Percentiles rank a stretch among this genome's conserved stretches.
phyloP scores from a whole-genome alignment of 257 asterid species.

The Nicotiana knightiana region DNA sequence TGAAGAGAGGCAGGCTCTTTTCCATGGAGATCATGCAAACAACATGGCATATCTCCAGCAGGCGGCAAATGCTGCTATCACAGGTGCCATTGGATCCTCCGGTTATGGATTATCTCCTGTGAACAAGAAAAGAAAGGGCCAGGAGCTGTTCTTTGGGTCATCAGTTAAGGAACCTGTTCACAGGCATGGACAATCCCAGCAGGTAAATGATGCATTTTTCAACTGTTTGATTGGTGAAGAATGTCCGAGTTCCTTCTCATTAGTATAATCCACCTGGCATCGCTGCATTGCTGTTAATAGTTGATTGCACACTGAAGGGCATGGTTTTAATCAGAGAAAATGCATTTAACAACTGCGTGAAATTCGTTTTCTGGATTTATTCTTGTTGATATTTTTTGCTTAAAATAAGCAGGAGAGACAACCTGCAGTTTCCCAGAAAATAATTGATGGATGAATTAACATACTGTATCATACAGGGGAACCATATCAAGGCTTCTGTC shows the following conservation, averaged over 20 bases:
- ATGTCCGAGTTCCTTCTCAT: not conserved
- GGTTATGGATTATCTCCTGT: slow-evolving; percentile 84
- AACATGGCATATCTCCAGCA: slow-evolving; percentile 67
- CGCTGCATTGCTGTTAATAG: not conserved
- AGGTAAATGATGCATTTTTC: slow-evolving; percentile 38
- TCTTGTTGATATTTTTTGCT: not conserved
- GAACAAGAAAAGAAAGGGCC: slow-evolving; percentile 69
- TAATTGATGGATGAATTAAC: not conserved
- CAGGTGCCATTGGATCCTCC: slow-evolving; percentile 87
- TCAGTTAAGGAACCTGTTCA: slow-evolving; percentile 46
- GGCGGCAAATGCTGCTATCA: slow-evolving; percentile 95
- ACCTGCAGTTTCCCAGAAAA: not conserved
- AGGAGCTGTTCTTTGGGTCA: slow-evolving; percentile 56
- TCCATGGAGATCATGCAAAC: slow-evolving; percentile 74
- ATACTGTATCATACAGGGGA: slow-evolving; percentile 39
- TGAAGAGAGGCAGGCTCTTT: slow-evolving; percentile 85
- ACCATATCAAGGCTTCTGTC: slow-evolving; percentile 47
- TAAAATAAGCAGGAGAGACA: not conserved
- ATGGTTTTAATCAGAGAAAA: slow-evolving; percentile 3
- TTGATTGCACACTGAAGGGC: not conserved
- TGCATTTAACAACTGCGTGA: not conserved
- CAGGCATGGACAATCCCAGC: slow-evolving; percentile 56
- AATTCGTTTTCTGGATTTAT: not conserved
- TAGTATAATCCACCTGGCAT: not conserved
- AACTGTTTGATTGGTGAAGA: slow-evolving; percentile 12